A percentile compares a stretch with the other conserved stretches of the same genome.
These are phyloP conservation scores for Backusella liffmaniae DNA, from an alignment of 192 early-diverging fungal species.

Conservation along the genomic window DNA sequence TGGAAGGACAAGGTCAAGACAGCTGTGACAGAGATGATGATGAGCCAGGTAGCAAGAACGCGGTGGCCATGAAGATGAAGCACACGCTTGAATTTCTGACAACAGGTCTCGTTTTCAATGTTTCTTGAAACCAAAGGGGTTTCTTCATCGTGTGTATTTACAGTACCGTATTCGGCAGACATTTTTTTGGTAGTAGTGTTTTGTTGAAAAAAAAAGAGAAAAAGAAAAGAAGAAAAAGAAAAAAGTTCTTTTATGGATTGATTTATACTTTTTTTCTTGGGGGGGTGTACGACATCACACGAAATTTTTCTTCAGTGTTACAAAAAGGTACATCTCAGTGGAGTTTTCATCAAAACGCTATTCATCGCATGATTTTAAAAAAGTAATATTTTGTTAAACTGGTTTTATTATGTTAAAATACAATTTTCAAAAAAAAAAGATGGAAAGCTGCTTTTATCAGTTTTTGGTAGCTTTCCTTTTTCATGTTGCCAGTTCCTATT, in stretches of 20 bases:
- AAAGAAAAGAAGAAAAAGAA: neutral
- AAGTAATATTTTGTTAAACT: neutral
- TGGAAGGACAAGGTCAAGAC: conserved; percentile 26
- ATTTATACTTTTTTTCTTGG: neutral
- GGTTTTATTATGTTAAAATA: no score
- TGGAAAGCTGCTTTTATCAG: no score
- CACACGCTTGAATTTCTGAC: conserved; percentile 21
- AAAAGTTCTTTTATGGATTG: neutral
- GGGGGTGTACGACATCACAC: neutral
- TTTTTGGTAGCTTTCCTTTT: neutral
- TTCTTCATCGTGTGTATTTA: conserved; percentile 31
- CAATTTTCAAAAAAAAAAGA: no score
- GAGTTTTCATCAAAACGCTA: neutral
- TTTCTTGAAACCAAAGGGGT: conserved; percentile 19
- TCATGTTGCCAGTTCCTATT: neutral
- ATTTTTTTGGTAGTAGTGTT: neutral
- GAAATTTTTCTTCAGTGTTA: neutral
- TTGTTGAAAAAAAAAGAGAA: neutral
- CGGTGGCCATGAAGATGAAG: conserved; percentile 29
- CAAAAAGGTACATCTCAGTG: neutral
- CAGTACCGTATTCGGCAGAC: conserved; percentile 38
- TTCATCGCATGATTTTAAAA: neutral
- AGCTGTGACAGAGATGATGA: conserved; percentile 24
- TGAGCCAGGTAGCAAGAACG: conserved; percentile 28
- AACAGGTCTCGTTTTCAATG: conserved; percentile 12